Percentiles rank a stretch among this genome's conserved stretches.
Evolutionary conservation across 108 stramenopile species (phyloP).

Genomic region (Chaetoceros muelleri): DNA sequence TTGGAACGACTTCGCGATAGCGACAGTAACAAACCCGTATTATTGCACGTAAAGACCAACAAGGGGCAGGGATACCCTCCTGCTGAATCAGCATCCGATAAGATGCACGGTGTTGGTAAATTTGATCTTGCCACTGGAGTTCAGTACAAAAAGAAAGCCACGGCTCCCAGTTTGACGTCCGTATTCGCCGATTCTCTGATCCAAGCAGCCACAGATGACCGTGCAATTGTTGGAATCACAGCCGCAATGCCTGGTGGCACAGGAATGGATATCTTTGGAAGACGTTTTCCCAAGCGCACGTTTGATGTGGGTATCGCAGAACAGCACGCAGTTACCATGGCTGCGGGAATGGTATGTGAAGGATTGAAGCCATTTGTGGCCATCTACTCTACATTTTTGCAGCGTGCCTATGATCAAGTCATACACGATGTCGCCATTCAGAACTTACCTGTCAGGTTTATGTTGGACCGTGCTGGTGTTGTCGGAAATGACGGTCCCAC

Average conservation of each 20-base stretch:
- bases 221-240: constrained; percentile 89
- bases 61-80: constrained; percentile 97
- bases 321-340: constrained; percentile 96
- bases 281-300: constrained; percentile 91
- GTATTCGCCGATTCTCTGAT: constrained; percentile 91
- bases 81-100: constrained; percentile 84
- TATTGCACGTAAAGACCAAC: constrained; percentile 89
- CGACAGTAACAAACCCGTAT: constrained; percentile 76
- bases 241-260: constrained; percentile 99
- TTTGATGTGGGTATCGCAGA: constrained; percentile 98
- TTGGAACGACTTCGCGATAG: constrained; percentile 87
- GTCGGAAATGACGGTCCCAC: constrained; percentile 97
- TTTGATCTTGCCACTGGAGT: constrained; percentile 91
- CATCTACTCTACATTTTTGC: constrained; percentile 97
- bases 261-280: constrained; percentile 96
- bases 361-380: constrained; percentile 95
- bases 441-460: constrained; percentile 92
- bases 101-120: constrained; percentile 96
- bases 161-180: constrained; percentile 78
- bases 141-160: constrained; percentile 75
- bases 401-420: constrained; percentile 95
- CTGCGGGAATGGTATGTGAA: constrained; percentile 94
- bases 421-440: constrained; percentile 95
- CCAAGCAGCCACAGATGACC: constrained; percentile 86
- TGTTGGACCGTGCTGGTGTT: constrained; percentile 90